phyloP scores from a whole-genome alignment of 2,329 filamentous ascomycete species.

The Nannizzia gypsea region DNA sequence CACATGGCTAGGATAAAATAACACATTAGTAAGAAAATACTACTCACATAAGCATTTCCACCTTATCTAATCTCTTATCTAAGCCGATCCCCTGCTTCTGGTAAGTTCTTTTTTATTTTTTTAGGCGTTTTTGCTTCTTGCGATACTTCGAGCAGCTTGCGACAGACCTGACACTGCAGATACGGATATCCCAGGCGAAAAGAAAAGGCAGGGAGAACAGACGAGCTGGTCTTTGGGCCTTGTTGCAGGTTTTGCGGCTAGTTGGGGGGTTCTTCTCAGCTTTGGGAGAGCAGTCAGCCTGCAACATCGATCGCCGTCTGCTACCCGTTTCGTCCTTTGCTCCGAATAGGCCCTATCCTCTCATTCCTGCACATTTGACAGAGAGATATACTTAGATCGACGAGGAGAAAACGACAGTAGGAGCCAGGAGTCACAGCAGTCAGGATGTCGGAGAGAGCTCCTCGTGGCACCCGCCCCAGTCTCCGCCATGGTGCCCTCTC shows the following conservation, averaged over 20 bases:
- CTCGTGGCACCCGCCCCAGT: slow-evolving; percentile 29
- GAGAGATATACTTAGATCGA: neutral
- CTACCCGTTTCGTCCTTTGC: neutral
- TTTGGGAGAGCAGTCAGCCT: neutral
- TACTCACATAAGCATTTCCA: neutral
- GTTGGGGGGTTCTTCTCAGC: neutral
- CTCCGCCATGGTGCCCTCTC: slow-evolving; percentile 33
- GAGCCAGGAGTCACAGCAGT: neutral
- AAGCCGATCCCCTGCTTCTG: neutral
- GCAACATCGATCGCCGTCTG: neutral
- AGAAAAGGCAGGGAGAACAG: neutral
- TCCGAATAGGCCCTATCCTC: neutral
- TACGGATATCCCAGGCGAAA: slow-evolving; percentile 1
- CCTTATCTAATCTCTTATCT: neutral
- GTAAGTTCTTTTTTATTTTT: neutral
- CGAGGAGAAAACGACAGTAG: neutral
- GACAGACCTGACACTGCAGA: neutral
- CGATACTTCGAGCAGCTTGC: neutral
- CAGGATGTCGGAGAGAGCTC: slow-evolving; percentile 4
- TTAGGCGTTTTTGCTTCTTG: neutral
- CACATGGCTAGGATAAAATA: neutral
- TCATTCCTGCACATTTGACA: neutral
- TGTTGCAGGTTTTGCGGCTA: neutral
- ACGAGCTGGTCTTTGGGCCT: neutral
- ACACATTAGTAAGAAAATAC: neutral